Percentiles rank a stretch among this genome's conserved stretches.
Conservation (phyloP, 2,329 filamentous ascomycete genomes). For the Lasiodiplodia sp. region DNA sequence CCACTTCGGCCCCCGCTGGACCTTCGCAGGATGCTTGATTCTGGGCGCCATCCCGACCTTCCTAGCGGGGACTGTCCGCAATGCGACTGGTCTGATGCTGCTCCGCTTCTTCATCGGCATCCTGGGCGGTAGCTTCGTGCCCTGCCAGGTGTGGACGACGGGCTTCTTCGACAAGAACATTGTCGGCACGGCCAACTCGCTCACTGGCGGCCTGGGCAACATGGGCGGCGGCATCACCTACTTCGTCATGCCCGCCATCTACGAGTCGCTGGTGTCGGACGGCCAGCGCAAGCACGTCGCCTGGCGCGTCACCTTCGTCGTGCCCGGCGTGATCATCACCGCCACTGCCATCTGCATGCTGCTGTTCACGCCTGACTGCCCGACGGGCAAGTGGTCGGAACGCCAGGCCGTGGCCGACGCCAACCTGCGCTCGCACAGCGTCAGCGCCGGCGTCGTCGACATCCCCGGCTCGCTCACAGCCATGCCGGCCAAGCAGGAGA, state of each 20-base stretch:
- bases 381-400: constrained; percentile 81
- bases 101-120: constrained; percentile 84
- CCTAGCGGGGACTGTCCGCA: constrained; percentile 78
- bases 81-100: constrained; percentile 70
- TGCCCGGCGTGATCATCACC: constrained; percentile 80
- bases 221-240: constrained; percentile 90
- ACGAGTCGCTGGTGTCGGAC: constrained; percentile 72
- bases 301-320: constrained; percentile 85
- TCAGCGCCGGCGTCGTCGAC: constrained; percentile 53
- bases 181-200: constrained; percentile 85
- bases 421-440: constrained; percentile 56
- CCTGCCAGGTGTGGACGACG: constrained; percentile 91
- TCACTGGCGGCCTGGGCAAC: constrained; percentile 86
- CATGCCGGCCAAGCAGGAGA: constrained; percentile 52
- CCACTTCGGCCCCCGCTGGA: constrained; percentile 78
- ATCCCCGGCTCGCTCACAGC: constrained; percentile 52
- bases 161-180: constrained; percentile 94
- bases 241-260: constrained; percentile 91
- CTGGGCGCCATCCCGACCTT: constrained; percentile 81
- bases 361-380: constrained; percentile 79
- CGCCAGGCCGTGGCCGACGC: constrained; percentile 66
- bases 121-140: constrained; percentile 79
- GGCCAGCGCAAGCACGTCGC: constrained; percentile 71
- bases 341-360: constrained; percentile 72
- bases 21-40: constrained; percentile 80